phyloP scores from a whole-genome alignment of 306 rosid species.

The Sechiopsis laciniata region DNA sequence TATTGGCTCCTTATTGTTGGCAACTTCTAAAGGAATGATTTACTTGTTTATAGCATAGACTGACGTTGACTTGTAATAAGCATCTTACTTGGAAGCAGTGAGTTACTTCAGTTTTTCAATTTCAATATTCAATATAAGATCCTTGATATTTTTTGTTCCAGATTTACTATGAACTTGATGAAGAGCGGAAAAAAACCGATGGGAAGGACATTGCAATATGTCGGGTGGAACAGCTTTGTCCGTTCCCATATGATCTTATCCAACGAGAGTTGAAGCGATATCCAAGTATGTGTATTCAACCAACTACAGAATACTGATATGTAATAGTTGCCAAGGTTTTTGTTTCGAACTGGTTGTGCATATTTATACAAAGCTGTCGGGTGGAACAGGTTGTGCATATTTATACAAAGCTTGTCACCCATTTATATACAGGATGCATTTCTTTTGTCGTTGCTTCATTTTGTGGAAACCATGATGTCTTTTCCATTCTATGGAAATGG shows the following conservation, averaged over 20 bases:
- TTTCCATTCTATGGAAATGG: slow-evolving; percentile 3
- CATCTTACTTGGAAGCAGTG: not conserved
- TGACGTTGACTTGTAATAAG: not conserved
- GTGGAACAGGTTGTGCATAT: not conserved
- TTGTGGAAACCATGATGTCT: slow-evolving; percentile 5
- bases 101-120: not conserved
- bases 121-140: not conserved
- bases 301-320: not conserved
- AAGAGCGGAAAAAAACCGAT: slow-evolving; percentile 49
- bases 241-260: slow-evolving; percentile 90
- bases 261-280: slow-evolving; percentile 87
- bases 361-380: not conserved
- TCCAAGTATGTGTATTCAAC: slow-evolving; percentile 57
- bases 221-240: slow-evolving; percentile 91
- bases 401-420: not conserved
- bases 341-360: too few relatives aligned
- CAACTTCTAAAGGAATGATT: not conserved
- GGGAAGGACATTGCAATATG: slow-evolving; percentile 84
- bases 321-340: too few relatives aligned
- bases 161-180: slow-evolving; percentile 92
- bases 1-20: not conserved
- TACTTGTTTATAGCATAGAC: not conserved
- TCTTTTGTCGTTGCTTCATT: not conserved
- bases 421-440: not conserved
- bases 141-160: slow-evolving; percentile 24